Base-by-base conservation (phyloP, 148 eudicot species). In the Chenopodium formosanum region DNA sequence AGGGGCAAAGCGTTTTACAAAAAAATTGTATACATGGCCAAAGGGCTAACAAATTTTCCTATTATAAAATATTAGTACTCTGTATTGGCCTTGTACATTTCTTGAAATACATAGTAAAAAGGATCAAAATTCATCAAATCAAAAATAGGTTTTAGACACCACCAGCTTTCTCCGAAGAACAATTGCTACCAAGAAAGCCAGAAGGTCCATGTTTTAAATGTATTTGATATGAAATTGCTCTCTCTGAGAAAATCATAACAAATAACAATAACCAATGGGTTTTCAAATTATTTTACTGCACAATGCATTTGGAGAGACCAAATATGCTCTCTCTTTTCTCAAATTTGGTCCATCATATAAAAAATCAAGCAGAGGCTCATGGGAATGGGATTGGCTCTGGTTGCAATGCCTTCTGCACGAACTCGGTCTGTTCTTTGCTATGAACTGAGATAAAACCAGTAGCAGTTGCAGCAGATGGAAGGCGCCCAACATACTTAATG, bases 391-490 rank as follows among this genome's bases (percentile, higher is more conserved):
- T 85, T 8, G 93, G 92, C 75, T 92, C 91, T 0, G 81, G 88
- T 76, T 91, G 94, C 80, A 91, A 12, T 0, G 98, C 91, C 73
- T 89, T 90, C 70, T 91, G 87, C 56, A 92, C 91, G n/a, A 92
- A 87, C 60, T 87, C 94, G 1, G 84, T 84, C 79, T 94, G 98
- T 84, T 92, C 98, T 83, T 86, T 86, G 9, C 71, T 78, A 53
- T 94, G 98, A 71, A 90, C 84, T 56, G 73, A 50, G 70, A 81
- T 81, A 87, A 94, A 94, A 69, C 98, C 97, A 62, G 98, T 94
- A 67, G 97, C 98, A 2, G 98, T 87, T 71, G 97, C 94, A 70
- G 98, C 98, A 78, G 98, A 87, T 23, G 97, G 97, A 11, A 85
- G 85, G 70, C 97, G 93, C 44, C 98, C 98, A n/a, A 84, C 89